Base-by-base conservation (phyloP, 257 asterid species). In the Ligustrum vulgare region DNA sequence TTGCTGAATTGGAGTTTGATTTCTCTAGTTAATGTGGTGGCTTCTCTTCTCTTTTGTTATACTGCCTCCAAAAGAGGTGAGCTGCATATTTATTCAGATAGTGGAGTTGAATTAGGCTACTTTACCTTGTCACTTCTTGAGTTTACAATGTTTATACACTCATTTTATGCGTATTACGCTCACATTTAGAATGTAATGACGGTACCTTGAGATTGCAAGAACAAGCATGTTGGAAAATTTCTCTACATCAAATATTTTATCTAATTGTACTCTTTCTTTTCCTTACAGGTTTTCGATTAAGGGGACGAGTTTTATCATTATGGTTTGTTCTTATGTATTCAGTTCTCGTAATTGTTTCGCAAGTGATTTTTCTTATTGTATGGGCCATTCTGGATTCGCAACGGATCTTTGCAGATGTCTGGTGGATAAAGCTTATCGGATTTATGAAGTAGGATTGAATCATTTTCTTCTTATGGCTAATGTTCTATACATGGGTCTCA, bases 351-450 rank as follows among this genome's bases (percentile, higher is more conserved):
- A 77, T 87, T 77, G 58, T 83, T 69, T 39, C 84, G 71, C 93
- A 92, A 92, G 83, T 81, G 78, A 25, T 56, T 75, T 89, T 86
- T 88, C 87, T 90, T 76, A 41, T 71, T 47, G 34, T 86, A 63
- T 76, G 79, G 74, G 89, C 89, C 78, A 67, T 82, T 80, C 74
- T 77, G 81, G 88, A 87, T 79, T 62, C 84, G 9, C 78, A 84
- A 82, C 80, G 87, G 91, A 81, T 72, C 64, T 70, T 76, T 75
- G 83, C 89, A 49, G 96, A 87, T 85, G 84, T 78, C 70, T 86
- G 91, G 96, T 92, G 97, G 96, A 78, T 83, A 75, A 87, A 86
- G 75, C 90, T 90, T 62, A 77, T 92, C 66, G 97, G 97, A 72
- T 78, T 92, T 73, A 85, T 89, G 89, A 81, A 77, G 97, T 92